Conservation (phyloP, 2,329 filamentous ascomycete genomes). For the Penicillium sp. region DNA sequence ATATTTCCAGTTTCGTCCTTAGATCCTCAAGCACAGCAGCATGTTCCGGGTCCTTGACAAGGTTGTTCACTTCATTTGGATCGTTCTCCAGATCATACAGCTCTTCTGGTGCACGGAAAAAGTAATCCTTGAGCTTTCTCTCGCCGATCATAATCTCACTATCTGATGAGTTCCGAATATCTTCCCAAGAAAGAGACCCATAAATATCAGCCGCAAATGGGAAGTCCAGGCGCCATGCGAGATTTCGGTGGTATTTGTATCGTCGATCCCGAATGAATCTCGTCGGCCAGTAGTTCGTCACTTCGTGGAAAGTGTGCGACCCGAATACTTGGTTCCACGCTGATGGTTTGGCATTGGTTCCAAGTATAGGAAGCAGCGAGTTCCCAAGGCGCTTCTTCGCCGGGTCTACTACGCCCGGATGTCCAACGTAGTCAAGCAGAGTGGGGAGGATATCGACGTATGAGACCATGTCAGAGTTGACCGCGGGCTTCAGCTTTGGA, state of each 20-base stretch:
- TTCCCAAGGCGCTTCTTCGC: constrained; percentile 29
- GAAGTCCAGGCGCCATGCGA: constrained; percentile 53
- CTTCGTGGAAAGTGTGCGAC: constrained; percentile 55
- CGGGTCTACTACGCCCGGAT: constrained; percentile 8
- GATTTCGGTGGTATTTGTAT: constrained; percentile 55
- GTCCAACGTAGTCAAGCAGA: constrained; percentile 43
- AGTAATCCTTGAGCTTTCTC: constrained; percentile 45
- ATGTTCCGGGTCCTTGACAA: constrained; percentile 39
- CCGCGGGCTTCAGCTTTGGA: constrained; percentile 30
- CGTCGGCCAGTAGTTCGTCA: constrained; percentile 54
- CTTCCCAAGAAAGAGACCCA: constrained; percentile 47
- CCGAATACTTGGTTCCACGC: constrained; percentile 45
- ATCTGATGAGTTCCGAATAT: constrained; percentile 41
- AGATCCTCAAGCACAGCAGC: constrained; percentile 33
- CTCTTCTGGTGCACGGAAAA: constrained; percentile 48
- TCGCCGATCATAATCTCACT: constrained; percentile 38
- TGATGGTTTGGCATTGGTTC: constrained; percentile 14
- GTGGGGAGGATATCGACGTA: constrained; percentile 52
- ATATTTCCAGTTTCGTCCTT: constrained; percentile 34
- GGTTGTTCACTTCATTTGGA: constrained; percentile 48
- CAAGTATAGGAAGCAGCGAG: constrained; percentile 44
- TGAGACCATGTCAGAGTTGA: constrained; percentile 49
- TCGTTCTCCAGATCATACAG: constrained; percentile 50
- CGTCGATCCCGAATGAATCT: constrained; percentile 45
- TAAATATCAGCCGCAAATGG: constrained; percentile 52